phyloP scores from a whole-genome alignment of 257 asterid species.

The Fraxinus excelsior region DNA sequence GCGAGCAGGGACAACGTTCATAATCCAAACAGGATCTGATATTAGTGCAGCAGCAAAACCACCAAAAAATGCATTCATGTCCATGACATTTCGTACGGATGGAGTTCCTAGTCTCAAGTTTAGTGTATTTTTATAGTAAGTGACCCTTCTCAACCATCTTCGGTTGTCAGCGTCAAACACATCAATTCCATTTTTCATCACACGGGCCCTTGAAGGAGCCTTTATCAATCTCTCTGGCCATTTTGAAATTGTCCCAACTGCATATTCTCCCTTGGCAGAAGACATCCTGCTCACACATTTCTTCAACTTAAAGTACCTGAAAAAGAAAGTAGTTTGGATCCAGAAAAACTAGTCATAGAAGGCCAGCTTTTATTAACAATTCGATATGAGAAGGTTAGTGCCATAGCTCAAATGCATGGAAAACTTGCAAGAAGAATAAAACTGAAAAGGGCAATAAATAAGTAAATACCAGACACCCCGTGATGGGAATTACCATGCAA shows the following conservation, averaged over 20 bases:
- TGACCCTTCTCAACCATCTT: slow-evolving; percentile 76
- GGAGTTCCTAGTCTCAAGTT: slow-evolving; percentile 78
- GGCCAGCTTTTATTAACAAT: slow-evolving; percentile 20
- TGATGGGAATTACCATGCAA: slow-evolving; percentile 62
- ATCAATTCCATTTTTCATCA: slow-evolving; percentile 65
- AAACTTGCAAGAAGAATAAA: neutral
- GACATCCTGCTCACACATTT: slow-evolving; percentile 77
- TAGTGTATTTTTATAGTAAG: slow-evolving; percentile 73
- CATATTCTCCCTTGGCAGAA: slow-evolving; percentile 59
- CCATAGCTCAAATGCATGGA: neutral
- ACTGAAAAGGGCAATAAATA: neutral
- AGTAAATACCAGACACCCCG: neutral
- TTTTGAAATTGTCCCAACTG: slow-evolving; percentile 74
- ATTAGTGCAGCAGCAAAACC: slow-evolving; percentile 88
- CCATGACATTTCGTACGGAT: slow-evolving; percentile 88
- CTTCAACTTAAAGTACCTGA: slow-evolving; percentile 85
- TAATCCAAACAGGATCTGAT: slow-evolving; percentile 93
- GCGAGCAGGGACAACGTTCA: slow-evolving; percentile 90
- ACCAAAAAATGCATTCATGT: slow-evolving; percentile 97
- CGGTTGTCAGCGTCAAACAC: slow-evolving; percentile 87
- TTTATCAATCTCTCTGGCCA: slow-evolving; percentile 79
- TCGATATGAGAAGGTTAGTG: neutral
- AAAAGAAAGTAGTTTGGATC: slow-evolving; percentile 22
- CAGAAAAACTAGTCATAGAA: slow-evolving; percentile 7
- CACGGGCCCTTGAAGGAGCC: slow-evolving; percentile 77